phyloP scores from a whole-genome alignment of 306 rosid species.

The Lablab purpureus region DNA sequence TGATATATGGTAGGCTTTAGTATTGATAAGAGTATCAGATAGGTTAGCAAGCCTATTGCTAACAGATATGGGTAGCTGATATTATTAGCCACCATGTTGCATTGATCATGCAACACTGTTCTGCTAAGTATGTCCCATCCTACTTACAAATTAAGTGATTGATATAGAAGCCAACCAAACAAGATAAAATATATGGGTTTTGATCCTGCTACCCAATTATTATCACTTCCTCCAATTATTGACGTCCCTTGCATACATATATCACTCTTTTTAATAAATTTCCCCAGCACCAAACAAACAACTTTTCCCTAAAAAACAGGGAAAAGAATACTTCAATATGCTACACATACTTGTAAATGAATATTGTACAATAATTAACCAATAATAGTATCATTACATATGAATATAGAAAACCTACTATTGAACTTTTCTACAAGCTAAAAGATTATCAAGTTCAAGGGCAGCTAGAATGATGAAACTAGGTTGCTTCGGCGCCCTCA shows the following conservation, averaged over 20 bases:
- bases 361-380: background rate
- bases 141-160: background rate
- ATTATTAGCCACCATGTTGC: conserved; percentile 15
- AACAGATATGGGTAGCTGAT: background rate
- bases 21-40: conserved; percentile 30
- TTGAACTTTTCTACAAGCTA: conserved; percentile 16
- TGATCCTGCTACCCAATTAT: conserved; percentile 12
- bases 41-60: conserved; percentile 13
- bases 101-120: conserved; percentile 15
- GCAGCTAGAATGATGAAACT: conserved; percentile 34
- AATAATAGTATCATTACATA: conserved; percentile 3
- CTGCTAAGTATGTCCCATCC: conserved; percentile 31
- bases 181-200: conserved; percentile 9
- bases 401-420: conserved; percentile 10
- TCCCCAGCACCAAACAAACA: background rate
- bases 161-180: conserved; percentile 21
- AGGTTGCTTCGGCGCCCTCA: conserved; percentile 48
- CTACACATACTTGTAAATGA: background rate
- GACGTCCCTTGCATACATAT: no score
- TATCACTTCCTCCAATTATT: conserved; percentile 22
- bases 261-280: background rate
- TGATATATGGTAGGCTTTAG: background rate
- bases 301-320: background rate
- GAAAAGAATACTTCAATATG: background rate
- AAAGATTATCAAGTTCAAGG: conserved; percentile 35